Base-by-base conservation (phyloP, 129 eudicot species). In the Flaveria bidentis region DNA sequence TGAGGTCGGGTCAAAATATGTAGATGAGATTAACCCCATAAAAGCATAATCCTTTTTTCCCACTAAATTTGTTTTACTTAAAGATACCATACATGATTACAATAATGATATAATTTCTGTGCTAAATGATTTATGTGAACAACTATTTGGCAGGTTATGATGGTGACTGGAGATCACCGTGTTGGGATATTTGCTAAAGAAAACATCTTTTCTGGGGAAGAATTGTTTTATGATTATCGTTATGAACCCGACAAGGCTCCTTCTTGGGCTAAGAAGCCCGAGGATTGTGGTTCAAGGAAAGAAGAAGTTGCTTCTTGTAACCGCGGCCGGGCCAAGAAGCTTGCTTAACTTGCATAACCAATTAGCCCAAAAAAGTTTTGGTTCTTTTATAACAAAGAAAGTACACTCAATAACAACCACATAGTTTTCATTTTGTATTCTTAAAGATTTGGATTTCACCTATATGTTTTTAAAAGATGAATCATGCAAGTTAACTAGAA, bases 111-210 rank as follows among this genome's bases (percentile, higher is more conserved):
- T 46, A 23, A 14, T 20, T 57, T 42, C 2, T 68, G 47, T 16
- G 8, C 41, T 66, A 41, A 39, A 66, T 28, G 22, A 25, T 22
- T 52, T 13, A 8, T 76, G 51, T 14, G 50, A 67, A 76, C 9
- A 26, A 68, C 9, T 53, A 45, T 46, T 36, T 84, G 71, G 71
- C 84, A 92, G 98, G 98, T 92, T 15, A 84, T 92, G 62, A 86
- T 92, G 98, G 98, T 90, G 75, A 92, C 79, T 52, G 98, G 98
- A 74, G 98, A 92, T 86, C 98, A 92, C 82, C 80, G 96, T 64
- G 96, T 92, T 0, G 98, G 98, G 6, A 92, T 92, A 75, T 90
- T 84, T 79, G 98, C 96, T 1, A 92, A 92, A 72, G 94, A 92
- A 72, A 84, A 83, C 39, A 92, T 92, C 47, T 42, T 67, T 39